A percentile compares a stretch with the other conserved stretches of the same genome.
Evolutionary conservation across 1,139 yeast species (phyloP).

Genomic region (Yamadazyma triangularis): DNA sequence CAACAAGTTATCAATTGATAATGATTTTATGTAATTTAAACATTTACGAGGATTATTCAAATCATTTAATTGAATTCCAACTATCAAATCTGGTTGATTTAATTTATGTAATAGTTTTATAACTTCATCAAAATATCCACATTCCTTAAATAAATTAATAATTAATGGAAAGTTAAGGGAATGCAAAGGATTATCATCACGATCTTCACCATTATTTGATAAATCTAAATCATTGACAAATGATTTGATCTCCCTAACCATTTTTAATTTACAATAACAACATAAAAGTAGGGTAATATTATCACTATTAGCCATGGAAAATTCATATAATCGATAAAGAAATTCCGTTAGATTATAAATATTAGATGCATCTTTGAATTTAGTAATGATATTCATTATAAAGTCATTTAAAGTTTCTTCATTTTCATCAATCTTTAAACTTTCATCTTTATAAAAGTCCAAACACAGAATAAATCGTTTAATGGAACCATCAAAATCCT

Average conservation of each 20-base stretch:
- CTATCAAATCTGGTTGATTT: conserved; percentile 71
- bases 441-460: conserved; percentile 15
- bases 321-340: conserved; percentile 52
- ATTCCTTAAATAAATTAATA: conserved; percentile 71
- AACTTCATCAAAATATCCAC: conserved; percentile 67
- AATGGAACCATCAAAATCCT: conserved; percentile 65
- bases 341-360: conserved; percentile 63
- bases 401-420: conserved; percentile 34
- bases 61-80: conserved; percentile 70
- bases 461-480: conserved; percentile 54
- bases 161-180: conserved; percentile 68
- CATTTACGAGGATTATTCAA: conserved; percentile 60
- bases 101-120: conserved; percentile 65
- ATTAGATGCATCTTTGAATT: conserved; percentile 81
- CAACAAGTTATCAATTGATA: conserved; percentile 75
- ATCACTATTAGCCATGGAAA: conserved; percentile 57
- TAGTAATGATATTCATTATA: conserved; percentile 74
- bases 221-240: conserved; percentile 50
- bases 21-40: conserved; percentile 60
- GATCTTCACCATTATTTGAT: conserved; percentile 8
- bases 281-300: conserved; percentile 80
- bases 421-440: conserved; percentile 6
- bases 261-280: conserved; percentile 76
- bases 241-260: conserved; percentile 49
- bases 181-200: conserved; percentile 16